Base-by-base conservation (phyloP, 371 early-diverging fungal genomes). In the Rhizomucor pusillus region DNA sequence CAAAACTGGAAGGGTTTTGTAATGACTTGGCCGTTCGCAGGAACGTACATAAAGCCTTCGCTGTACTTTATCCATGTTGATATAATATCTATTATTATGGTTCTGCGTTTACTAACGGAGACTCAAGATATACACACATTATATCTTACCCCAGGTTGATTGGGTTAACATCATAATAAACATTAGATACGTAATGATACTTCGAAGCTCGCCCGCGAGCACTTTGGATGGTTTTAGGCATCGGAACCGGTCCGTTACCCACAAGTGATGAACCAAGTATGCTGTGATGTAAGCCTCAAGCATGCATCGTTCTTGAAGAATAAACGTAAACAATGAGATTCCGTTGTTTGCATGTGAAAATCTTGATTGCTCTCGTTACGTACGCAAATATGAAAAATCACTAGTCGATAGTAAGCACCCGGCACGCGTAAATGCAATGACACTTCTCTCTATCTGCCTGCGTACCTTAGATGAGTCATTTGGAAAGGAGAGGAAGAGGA, bases 1-100 rank as follows among this genome's bases (percentile, higher is more conserved):
- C 78, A 80, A 19, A 37, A 48, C 13, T 47, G 18, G 45, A 59
- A 70, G 13, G 81, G 78, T 33, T 66, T 75, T 19, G 49, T 47
- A 6, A 71, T 64, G 29, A 71, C 65, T 13, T 50, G 22, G 1
- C 44, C 56, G 33, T 58, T 62, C 12, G 35, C n/a, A 1, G 65
- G 60, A 7, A 59, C 22, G 6, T 22, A 16, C 6, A 63, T 48
- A 24, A 69, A 80, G 18, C 75, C 73, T 49, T 74, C 77, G 1
- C 47, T 45, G 29, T 80, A 80, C 53, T 74, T 78, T 29, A 80
- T 77, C 60, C 58, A 77, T n/a, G 77, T 69, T 22, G 75, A 76
- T 39, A 53, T 49, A 6, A 67, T 46, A 55, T 77, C 74, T 73
- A 67, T 5, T 20, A 16, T 10, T 18, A n/a, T 47, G 18, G 14